phyloP scores from a whole-genome alignment of 768 basidiomycete species.

The Tricholoma bakamatsutake region DNA sequence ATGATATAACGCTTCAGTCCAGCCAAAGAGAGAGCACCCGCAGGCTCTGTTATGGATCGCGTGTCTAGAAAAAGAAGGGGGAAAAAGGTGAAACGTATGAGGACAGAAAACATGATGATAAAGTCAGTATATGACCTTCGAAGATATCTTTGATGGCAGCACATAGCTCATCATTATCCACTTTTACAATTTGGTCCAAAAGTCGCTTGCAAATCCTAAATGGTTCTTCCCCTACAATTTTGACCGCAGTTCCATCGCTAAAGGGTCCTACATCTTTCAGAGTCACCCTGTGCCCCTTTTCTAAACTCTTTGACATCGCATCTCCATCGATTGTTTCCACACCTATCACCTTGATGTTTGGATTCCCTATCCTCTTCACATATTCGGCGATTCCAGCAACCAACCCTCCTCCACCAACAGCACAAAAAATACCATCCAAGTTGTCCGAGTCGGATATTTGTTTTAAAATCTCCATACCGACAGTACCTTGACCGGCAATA shows the following conservation, averaged over 20 bases:
- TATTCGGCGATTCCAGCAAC: conserved; percentile 89
- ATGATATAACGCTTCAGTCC: conserved; percentile 86
- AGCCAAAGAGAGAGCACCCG: conserved; percentile 89
- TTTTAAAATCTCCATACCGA: conserved; percentile 92
- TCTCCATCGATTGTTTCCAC: conserved; percentile 96
- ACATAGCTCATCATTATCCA: conserved; percentile 94
- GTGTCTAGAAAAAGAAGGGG: conserved; percentile 54
- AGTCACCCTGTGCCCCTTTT: conserved; percentile 74
- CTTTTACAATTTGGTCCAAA: conserved; percentile 77
- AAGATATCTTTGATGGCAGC: conserved; percentile 99
- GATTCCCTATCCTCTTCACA: conserved; percentile 87
- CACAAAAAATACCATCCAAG: conserved; percentile 81
- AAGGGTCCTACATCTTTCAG: conserved; percentile 92
- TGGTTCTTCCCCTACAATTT: conserved; percentile 90
- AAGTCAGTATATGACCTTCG: conserved; percentile 56
- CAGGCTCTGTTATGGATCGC: conserved; percentile 92
- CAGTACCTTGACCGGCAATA: conserved; percentile 95
- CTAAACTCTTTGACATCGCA: conserved; percentile 83
- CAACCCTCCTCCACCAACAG: conserved; percentile 93
- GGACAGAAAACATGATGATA: neutral
- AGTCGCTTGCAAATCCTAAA: conserved; percentile 87
- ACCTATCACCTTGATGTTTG: conserved; percentile 75
- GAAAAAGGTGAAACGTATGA: neutral
- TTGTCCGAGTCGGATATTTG: conserved; percentile 72
- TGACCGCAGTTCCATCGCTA: conserved; percentile 96